Evolutionary conservation across 2,329 filamentous ascomycete species (phyloP).

Genomic region (Leptographium lundbergii): DNA sequence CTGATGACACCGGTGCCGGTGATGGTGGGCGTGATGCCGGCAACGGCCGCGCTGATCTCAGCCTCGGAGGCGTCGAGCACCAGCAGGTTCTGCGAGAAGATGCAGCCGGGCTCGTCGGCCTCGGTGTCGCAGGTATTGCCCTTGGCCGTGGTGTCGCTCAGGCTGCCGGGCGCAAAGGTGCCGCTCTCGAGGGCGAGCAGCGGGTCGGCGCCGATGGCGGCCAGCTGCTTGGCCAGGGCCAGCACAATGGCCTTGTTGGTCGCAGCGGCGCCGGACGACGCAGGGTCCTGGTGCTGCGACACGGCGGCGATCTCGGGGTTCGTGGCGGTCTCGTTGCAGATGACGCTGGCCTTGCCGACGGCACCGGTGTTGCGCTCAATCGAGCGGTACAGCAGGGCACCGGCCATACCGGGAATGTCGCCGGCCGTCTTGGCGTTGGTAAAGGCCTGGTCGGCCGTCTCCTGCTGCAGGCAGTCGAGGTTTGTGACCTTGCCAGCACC

Average conservation of each 20-base stretch:
- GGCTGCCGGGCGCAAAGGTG: conserved; percentile 48
- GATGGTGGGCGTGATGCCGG: conserved; percentile 17
- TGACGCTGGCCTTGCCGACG: conserved; percentile 43
- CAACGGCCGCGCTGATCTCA: conserved; percentile 42
- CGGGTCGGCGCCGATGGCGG: conserved; percentile 48
- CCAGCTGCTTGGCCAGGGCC: conserved; percentile 46
- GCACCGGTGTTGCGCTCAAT: conserved; percentile 47
- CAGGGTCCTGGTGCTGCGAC: conserved; percentile 55
- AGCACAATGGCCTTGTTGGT: conserved; percentile 49
- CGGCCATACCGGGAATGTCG: conserved; percentile 37
- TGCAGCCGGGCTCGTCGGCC: conserved; percentile 39
- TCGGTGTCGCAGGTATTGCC: conserved; percentile 42
- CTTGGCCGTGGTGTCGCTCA: conserved; percentile 23
- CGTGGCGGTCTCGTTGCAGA: conserved; percentile 40
- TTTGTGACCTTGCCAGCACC: conserved; percentile 23
- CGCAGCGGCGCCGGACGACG: conserved; percentile 36
- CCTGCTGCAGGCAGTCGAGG: conserved; percentile 46
- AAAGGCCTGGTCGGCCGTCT: conserved; percentile 46
- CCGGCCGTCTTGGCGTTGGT: conserved; percentile 44
- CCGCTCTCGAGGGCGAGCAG: conserved; percentile 46
- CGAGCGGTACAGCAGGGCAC: conserved; percentile 39
- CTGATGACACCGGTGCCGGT: conserved; percentile 13
- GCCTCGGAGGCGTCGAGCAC: conserved; percentile 40
- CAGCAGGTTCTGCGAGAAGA: conserved; percentile 39
- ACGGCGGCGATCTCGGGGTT: conserved; percentile 56